These are phyloP conservation scores for Saccharomycopsis guyanensis DNA, from an alignment of 805 yeast genomes.

Conservation along the genomic window DNA sequence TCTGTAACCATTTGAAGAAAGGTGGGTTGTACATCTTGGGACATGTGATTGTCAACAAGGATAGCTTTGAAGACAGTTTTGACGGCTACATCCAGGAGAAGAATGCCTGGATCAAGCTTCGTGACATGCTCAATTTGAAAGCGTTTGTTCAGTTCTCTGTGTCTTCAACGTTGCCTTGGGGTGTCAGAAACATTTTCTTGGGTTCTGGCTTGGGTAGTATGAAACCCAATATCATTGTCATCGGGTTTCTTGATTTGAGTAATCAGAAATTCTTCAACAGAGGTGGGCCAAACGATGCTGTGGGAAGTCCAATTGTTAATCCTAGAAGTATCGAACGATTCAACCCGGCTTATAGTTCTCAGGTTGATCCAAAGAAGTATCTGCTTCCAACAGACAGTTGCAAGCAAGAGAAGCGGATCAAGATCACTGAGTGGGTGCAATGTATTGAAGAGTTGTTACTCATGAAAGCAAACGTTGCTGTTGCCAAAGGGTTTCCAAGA, in stretches of 20 bases:
- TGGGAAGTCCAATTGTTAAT: neutral
- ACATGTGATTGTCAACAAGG: slow-evolving; percentile 68
- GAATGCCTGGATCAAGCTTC: slow-evolving; percentile 73
- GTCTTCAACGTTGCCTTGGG: slow-evolving; percentile 89
- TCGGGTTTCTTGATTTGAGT: slow-evolving; percentile 76
- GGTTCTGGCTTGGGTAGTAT: slow-evolving; percentile 98
- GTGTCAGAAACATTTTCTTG: slow-evolving; percentile 81
- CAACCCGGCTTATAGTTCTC: slow-evolving; percentile 16
- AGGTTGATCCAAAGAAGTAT: slow-evolving; percentile 12
- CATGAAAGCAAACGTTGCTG: slow-evolving; percentile 86
- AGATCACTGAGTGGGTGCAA: slow-evolving; percentile 82
- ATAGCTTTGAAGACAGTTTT: slow-evolving; percentile 54
- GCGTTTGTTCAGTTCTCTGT: slow-evolving; percentile 92
- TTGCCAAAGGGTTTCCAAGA: slow-evolving; percentile 78
- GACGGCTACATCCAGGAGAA: slow-evolving; percentile 66
- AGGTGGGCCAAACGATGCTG: neutral
- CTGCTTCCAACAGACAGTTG: slow-evolving; percentile 73
- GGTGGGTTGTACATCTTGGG: slow-evolving; percentile 93
- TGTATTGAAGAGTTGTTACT: slow-evolving; percentile 82
- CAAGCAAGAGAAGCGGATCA: slow-evolving; percentile 53
- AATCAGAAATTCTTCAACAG: slow-evolving; percentile 8
- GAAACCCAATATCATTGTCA: slow-evolving; percentile 90
- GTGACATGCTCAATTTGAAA: slow-evolving; percentile 73
- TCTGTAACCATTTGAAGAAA: slow-evolving; percentile 90
- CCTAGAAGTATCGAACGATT: slow-evolving; percentile 15